These are phyloP conservation scores for Mollisia scopiformis DNA, from an alignment of 2,329 filamentous ascomycete genomes.

Conservation along the genomic window DNA sequence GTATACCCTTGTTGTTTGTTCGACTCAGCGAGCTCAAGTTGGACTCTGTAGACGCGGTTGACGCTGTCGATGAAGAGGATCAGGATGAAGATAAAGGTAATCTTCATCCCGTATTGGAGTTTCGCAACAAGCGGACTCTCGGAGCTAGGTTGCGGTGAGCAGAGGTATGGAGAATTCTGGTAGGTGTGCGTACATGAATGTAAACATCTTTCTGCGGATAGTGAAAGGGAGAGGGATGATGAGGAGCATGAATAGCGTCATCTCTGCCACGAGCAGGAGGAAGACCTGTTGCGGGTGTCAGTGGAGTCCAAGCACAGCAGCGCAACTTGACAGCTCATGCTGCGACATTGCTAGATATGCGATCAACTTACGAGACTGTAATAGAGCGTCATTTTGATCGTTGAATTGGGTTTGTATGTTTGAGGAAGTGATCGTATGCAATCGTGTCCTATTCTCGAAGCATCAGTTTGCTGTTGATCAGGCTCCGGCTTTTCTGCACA, in stretches of 20 bases:
- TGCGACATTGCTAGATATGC: neutral
- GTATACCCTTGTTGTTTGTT: constrained; percentile 56
- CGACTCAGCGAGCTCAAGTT: constrained; percentile 79
- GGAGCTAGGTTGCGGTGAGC: constrained; percentile 30
- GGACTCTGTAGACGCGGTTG: constrained; percentile 92
- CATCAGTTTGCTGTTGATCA: constrained; percentile 26
- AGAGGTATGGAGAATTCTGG: neutral
- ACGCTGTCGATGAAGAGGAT: constrained; percentile 98
- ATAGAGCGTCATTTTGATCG: constrained; percentile 51
- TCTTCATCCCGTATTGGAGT: constrained; percentile 97
- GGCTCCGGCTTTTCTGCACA: neutral
- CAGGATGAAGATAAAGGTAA: constrained; percentile 98
- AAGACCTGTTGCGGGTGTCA: constrained; percentile 65
- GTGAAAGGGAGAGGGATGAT: constrained; percentile 88
- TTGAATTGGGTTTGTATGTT: constrained; percentile 14
- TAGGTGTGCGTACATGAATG: constrained; percentile 87
- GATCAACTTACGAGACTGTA: constrained; percentile 49
- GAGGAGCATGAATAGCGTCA: constrained; percentile 78
- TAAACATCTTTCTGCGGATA: constrained; percentile 40
- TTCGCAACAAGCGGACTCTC: constrained; percentile 71
- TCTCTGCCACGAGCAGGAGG: constrained; percentile 79
- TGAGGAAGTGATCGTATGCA: constrained; percentile 13
- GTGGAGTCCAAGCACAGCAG: neutral
- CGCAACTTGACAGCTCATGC: neutral
- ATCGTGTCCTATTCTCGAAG: constrained; percentile 27